A percentile compares a stretch with the other conserved stretches of the same genome.
These are phyloP conservation scores for Marchantia polymorpha DNA, from an alignment of 225 moss, liverwort and hornwort species.

Conservation along the genomic window DNA sequence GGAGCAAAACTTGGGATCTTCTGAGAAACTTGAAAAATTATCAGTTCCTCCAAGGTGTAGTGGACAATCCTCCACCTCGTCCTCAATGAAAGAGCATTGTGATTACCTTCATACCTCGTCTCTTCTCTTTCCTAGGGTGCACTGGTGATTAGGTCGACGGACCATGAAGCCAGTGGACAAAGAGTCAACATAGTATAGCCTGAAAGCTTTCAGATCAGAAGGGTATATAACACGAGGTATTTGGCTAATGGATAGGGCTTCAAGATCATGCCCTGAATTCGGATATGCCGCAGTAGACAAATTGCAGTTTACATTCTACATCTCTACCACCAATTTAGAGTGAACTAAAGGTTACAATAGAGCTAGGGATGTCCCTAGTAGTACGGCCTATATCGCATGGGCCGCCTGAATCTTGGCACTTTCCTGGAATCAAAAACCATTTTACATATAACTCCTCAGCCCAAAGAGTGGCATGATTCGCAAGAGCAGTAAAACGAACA, in stretches of 20 bases:
- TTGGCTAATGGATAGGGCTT: conserved; percentile 31
- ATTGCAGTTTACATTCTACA: conserved; percentile 45
- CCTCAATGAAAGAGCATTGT: conserved; percentile 34
- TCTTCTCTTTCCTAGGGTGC: conserved; percentile 28
- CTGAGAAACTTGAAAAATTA: conserved; percentile 43
- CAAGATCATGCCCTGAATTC: conserved; percentile 37
- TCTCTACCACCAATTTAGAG: conserved; percentile 39
- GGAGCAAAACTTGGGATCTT: conserved; percentile 51
- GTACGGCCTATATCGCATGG: conserved; percentile 90
- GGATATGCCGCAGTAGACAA: conserved; percentile 39
- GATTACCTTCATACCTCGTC: conserved; percentile 38
- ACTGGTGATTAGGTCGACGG: conserved; percentile 25
- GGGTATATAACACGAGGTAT: conserved; percentile 30
- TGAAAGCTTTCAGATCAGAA: conserved; percentile 28
- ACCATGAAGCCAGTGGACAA: conserved; percentile 25
- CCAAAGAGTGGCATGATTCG: conserved; percentile 10
- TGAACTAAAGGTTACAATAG: conserved; percentile 15
- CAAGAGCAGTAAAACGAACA: background rate
- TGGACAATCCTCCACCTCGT: conserved; percentile 39
- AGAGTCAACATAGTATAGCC: conserved; percentile 25
- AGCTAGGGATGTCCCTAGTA: conserved; percentile 51
- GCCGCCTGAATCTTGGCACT: conserved; percentile 85
- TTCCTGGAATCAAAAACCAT: conserved; percentile 56
- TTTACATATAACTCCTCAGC: conserved; percentile 16
- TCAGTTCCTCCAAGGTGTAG: conserved; percentile 42